A percentile compares a stretch with the other conserved stretches of the same genome.
These are phyloP conservation scores for Diaporthe sp. DNA, from an alignment of 2,329 filamentous ascomycete genomes.

Conservation along the genomic window DNA sequence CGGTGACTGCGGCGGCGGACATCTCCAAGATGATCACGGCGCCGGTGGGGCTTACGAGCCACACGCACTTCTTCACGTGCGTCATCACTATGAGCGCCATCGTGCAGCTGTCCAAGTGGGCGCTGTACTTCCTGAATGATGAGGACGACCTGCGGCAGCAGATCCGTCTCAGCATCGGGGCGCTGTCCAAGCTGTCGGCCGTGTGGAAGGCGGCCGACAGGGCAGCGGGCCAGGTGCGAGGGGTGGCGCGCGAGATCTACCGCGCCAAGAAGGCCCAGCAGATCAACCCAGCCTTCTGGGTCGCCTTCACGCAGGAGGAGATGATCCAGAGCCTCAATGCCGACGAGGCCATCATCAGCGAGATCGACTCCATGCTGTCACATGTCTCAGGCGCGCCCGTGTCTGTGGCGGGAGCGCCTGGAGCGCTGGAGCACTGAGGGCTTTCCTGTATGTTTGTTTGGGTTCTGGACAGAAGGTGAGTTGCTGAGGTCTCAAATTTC, in stretches of 20 bases:
- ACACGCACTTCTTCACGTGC: slow-evolving; percentile 88
- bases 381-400: slow-evolving; percentile 38
- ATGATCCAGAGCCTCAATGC: slow-evolving; percentile 65
- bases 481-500: neutral
- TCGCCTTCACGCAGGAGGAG: slow-evolving; percentile 64
- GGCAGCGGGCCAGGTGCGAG: slow-evolving; percentile 78
- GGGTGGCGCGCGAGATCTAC: slow-evolving; percentile 82
- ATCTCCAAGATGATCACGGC: slow-evolving; percentile 81
- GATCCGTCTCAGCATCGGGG: slow-evolving; percentile 82
- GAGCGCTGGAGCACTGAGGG: slow-evolving; percentile 5
- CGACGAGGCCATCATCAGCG: slow-evolving; percentile 68
- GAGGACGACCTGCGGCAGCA: slow-evolving; percentile 78
- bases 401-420: slow-evolving; percentile 1
- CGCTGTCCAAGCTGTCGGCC: slow-evolving; percentile 73
- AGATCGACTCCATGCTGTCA: slow-evolving; percentile 59
- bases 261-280: slow-evolving; percentile 66
- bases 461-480: neutral
- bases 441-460: neutral
- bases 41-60: slow-evolving; percentile 75
- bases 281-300: slow-evolving; percentile 64
- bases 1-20: slow-evolving; percentile 80
- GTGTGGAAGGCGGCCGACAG: slow-evolving; percentile 79
- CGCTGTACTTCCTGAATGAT: slow-evolving; percentile 68
- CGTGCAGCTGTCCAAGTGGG: slow-evolving; percentile 85
- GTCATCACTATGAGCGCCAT: slow-evolving; percentile 82